Evolutionary conservation across 2,329 filamentous ascomycete species (phyloP).

Genomic region (Coniochaeta sp.): DNA sequence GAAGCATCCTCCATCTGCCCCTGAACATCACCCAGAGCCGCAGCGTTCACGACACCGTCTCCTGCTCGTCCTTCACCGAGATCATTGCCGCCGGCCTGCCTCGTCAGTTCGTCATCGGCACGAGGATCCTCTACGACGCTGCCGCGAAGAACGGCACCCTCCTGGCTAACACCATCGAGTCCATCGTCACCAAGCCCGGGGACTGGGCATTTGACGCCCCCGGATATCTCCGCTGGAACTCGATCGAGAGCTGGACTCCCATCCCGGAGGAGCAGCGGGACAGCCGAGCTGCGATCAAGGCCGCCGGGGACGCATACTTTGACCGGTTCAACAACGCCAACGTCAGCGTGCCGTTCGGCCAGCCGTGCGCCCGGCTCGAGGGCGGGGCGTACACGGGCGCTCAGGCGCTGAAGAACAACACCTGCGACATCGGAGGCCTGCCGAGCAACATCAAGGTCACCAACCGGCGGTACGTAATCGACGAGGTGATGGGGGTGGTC

Average conservation of each 20-base stretch:
- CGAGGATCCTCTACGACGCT: constrained; percentile 3
- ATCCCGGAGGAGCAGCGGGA: not conserved
- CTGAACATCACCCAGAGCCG: constrained; percentile 6
- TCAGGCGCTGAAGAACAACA: constrained; percentile 5
- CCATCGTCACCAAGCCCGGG: constrained; percentile 4
- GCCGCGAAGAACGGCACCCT: not conserved
- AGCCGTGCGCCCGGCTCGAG: constrained; percentile 4
- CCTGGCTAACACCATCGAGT: constrained; percentile 1
- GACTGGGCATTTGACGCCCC: constrained; percentile 4
- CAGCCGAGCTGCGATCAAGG: constrained; percentile 1
- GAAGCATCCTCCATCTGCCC: constrained; percentile 3
- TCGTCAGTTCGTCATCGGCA: constrained; percentile 9
- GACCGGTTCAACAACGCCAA: constrained; percentile 3
- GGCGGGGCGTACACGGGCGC: constrained; percentile 7
- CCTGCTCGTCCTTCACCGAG: constrained; percentile 8
- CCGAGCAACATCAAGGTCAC: constrained; percentile 9
- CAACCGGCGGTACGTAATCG: constrained; percentile 12
- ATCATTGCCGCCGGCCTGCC: constrained; percentile 4
- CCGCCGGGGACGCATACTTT: constrained; percentile 5
- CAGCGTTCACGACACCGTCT: constrained; percentile 7
- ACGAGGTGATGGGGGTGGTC: constrained; percentile 11
- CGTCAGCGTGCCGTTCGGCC: constrained; percentile 1
- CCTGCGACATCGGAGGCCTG: constrained; percentile 7
- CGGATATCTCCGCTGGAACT: not conserved
- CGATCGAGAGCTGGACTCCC: constrained; percentile 3